A percentile compares a stretch with the other conserved stretches of the same genome.
Evolutionary conservation across 352 stramenopile genomes (phyloP).

Genomic region (Phytophthora ohioensis): DNA sequence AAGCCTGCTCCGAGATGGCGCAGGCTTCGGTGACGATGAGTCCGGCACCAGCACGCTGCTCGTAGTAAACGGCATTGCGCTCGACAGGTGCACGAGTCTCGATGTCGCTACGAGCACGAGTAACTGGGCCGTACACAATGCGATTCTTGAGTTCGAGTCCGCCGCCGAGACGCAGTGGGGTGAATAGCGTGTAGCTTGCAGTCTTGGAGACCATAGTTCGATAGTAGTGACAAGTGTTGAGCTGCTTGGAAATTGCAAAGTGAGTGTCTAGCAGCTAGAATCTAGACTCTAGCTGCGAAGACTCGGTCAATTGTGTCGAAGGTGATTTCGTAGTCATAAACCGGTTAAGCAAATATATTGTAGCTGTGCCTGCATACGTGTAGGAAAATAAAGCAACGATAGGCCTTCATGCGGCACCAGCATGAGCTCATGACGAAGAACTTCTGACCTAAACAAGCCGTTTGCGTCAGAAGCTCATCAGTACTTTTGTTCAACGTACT

Average conservation of each 20-base stretch:
- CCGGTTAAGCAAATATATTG: neutral
- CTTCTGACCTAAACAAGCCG: slow-evolving; percentile 28
- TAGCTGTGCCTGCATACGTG: neutral
- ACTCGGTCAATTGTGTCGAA: neutral
- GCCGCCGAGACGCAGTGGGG: slow-evolving; percentile 27
- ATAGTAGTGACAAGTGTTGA: slow-evolving; percentile 1
- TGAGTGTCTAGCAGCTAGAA: slow-evolving; percentile 4
- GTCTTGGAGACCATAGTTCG: slow-evolving; percentile 25
- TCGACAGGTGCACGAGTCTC: slow-evolving; percentile 30
- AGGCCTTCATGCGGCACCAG: neutral
- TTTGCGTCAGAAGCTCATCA: slow-evolving; percentile 20
- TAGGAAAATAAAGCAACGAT: neutral
- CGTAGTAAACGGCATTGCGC: slow-evolving; percentile 50
- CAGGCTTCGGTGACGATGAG: slow-evolving; percentile 60
- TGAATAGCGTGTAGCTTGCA: slow-evolving; percentile 42
- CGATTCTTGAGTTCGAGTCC: slow-evolving; percentile 52
- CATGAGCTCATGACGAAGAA: neutral
- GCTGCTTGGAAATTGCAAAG: slow-evolving; percentile 17
- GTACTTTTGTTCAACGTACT: neutral
- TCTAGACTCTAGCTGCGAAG: too few relatives aligned
- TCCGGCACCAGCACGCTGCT: slow-evolving; percentile 42
- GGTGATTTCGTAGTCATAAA: slow-evolving; percentile 6
- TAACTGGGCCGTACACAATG: slow-evolving; percentile 51
- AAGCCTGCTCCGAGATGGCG: slow-evolving; percentile 41
- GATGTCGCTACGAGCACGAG: slow-evolving; percentile 34